Evolutionary conservation across 768 basidiomycete genomes (phyloP).

Genomic region (Mycena amicta): DNA sequence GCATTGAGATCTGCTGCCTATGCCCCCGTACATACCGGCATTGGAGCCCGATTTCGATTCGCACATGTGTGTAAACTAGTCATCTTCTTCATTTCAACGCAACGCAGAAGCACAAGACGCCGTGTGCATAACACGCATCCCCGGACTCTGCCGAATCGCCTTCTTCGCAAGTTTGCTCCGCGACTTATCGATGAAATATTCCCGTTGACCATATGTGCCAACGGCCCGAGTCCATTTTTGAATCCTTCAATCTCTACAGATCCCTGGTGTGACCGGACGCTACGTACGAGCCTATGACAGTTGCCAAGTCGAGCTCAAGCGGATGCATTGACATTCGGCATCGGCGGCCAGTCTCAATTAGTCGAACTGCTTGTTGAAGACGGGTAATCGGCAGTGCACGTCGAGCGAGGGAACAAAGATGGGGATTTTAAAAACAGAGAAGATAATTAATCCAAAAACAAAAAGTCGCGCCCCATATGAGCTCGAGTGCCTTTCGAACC

Average conservation of each 20-base stretch:
- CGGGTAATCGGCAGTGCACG: background rate
- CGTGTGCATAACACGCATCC: conserved; percentile 14
- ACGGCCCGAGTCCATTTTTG: background rate
- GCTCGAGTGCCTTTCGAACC: background rate
- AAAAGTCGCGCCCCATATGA: background rate
- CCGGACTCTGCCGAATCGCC: background rate
- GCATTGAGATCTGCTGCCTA: conserved; percentile 19
- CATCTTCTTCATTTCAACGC: conserved; percentile 13
- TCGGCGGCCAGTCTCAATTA: background rate
- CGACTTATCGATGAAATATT: background rate
- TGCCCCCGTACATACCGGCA: conserved; percentile 16
- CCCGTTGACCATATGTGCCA: background rate
- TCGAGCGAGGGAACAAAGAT: conserved; percentile 1
- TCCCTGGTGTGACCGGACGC: background rate
- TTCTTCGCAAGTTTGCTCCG: background rate
- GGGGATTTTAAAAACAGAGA: background rate
- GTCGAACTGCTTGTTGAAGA: background rate
- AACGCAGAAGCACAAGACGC: conserved; percentile 8
- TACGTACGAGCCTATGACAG: background rate
- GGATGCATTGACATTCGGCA: background rate
- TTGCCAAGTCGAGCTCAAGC: background rate
- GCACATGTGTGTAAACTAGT: conserved; percentile 7
- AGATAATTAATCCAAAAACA: background rate
- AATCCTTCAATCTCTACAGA: background rate
- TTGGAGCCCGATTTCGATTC: background rate